Evolutionary conservation across 2,329 filamentous ascomycete species (phyloP), one percentile per base, ranked within the genome.

Genomic region (Pyrenophora seminiperda): DNA sequence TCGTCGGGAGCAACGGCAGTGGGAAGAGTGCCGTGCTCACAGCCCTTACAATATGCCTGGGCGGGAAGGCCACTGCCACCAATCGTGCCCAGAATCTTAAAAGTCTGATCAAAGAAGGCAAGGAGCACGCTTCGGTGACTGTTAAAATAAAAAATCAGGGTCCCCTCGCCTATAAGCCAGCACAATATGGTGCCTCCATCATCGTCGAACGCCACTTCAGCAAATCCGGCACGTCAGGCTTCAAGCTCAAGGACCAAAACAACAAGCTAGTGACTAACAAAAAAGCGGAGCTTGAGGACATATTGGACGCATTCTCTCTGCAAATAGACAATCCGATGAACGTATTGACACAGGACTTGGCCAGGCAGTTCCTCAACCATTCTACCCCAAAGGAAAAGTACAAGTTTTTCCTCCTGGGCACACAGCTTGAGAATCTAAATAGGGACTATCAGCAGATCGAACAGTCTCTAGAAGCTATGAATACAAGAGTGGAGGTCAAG

Each of bases 321-420:
- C 93, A 97, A 71, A 91, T 99, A 49, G 93, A 97, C 68, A 99
- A 99, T 62, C 94, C 94, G 0, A 87, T 99, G 77, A 97, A 95
- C 52, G 89, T 97, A 5, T 80, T 99, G 14, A 96, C 92, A 0
- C 94, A 99, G 72, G 94, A 99, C 69, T 91, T 92, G 73, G 94
- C 94, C 9, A 86, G 94, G 9, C 89, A 96, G 50, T 99, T 99
- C 64, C 81, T 99, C 34, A 96, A 93, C 66, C 84, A 87, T 29
- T 93, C 94, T 10, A 89, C 85, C 2, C 84, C 91, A 0, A 77
- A 83, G 3, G 86, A 93, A 53, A 99, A 99, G 71, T 99, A 97
- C 79, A 94, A 90, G 61, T 97, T 97, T 66, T 99, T 99, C 68
- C 83, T 96, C 53, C 91, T 92, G 63, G 94, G 94, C 19, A 95